Conservation (phyloP, 2,329 filamentous ascomycete genomes). For the Basipetospora chlamydospora region DNA sequence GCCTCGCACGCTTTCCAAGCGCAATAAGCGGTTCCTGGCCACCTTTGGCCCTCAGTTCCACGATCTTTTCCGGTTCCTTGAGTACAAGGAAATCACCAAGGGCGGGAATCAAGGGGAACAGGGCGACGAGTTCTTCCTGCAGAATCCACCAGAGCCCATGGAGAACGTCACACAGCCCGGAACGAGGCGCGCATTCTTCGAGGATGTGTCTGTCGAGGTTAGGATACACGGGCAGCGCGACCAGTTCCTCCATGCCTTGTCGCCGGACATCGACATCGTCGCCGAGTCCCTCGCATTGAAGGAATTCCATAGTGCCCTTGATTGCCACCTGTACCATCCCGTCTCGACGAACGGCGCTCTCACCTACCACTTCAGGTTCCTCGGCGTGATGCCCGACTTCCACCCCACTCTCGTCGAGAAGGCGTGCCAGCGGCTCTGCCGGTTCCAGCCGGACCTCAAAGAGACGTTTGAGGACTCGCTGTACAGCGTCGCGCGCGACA, state of each 20-base stretch:
- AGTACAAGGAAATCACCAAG: constrained; percentile 27
- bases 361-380: constrained; percentile 10
- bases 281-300: constrained; percentile 12
- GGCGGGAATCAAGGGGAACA: constrained; percentile 25
- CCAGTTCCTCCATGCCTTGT: no score
- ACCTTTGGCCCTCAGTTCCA: constrained; percentile 37
- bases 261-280: no score
- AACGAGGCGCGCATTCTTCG: constrained; percentile 31
- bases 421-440: constrained; percentile 5
- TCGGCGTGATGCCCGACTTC: constrained; percentile 22
- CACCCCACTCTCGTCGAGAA: constrained; percentile 9
- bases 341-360: constrained; percentile 6
- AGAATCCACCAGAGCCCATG: constrained; percentile 17
- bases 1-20: constrained; percentile 33
- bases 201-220: constrained; percentile 33
- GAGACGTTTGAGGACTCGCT: constrained; percentile 8
- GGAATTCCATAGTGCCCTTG: constrained; percentile 15
- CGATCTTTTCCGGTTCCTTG: constrained; percentile 31
- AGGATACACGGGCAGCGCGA: constrained; percentile 20
- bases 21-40: constrained; percentile 41
- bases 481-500: constrained; percentile 7
- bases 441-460: constrained; percentile 1
- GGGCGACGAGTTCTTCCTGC: constrained; percentile 22
- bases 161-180: constrained; percentile 18
- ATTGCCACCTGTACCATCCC: constrained; percentile 17